Evolutionary conservation across 129 eudicot genomes (phyloP).

Genomic region (Flaveria sonorensis): DNA sequence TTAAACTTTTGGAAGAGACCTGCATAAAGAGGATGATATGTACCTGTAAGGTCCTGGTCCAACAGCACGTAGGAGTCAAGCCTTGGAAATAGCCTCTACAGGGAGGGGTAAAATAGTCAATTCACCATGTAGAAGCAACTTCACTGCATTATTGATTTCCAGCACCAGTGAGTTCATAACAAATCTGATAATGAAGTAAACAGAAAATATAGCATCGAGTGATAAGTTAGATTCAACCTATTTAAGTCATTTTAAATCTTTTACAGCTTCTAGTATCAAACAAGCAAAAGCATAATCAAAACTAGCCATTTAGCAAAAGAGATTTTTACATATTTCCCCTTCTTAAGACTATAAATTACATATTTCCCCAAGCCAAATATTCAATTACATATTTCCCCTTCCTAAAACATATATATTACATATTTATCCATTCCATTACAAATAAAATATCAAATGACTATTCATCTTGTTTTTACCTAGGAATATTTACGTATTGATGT

Average conservation of each 20-base stretch:
- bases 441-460: too few relatives aligned
- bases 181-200: constrained; percentile 2
- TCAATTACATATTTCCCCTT: too few relatives aligned
- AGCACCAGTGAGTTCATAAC: neutral
- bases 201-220: neutral
- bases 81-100: constrained; percentile 6
- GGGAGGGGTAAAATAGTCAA: constrained; percentile 9
- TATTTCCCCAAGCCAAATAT: too few relatives aligned
- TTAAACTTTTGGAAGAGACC: neutral
- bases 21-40: neutral
- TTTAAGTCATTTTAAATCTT: neutral
- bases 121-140: constrained; percentile 6
- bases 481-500: too few relatives aligned
- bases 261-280: neutral
- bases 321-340: too few relatives aligned
- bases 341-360: too few relatives aligned
- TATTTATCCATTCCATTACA: too few relatives aligned
- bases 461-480: too few relatives aligned
- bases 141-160: neutral
- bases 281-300: neutral
- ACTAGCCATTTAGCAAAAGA: neutral
- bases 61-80: neutral
- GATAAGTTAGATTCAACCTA: neutral
- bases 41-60: constrained; percentile 19
- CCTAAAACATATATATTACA: too few relatives aligned